Evolutionary conservation across 1,139 yeast species (phyloP), one percentile per base, ranked within the genome.

Genomic region (Kazachstania sp.): DNA sequence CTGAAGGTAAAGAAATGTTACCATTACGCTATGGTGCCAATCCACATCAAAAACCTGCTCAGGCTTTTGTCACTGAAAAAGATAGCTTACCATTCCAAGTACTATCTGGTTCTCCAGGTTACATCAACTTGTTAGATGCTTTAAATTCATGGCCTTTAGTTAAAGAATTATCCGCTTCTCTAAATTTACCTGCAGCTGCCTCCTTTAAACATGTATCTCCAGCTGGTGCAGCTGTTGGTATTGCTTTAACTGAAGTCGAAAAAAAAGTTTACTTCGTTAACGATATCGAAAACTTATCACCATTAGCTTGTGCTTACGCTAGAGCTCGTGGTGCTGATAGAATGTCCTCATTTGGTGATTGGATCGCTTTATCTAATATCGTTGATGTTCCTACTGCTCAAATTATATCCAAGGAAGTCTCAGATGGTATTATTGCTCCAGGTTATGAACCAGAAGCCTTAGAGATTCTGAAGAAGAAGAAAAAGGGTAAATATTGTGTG

Each of bases 311-410:
- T 64, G 98, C 98, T 51, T 92, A 92, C 65, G 98, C 97, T 40
- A 84, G 98, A 72, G 98, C 98, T 48, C 84, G 98, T 71, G 98
- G 98, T 69, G 98, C 98, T 56, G 98, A 92, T 72, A 84, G 98
- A 77, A 92, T 92, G 98, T 88, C 97, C 13, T 86, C 96, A 12
- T 92, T 92, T 65, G 98, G 98, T 67, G 98, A 92, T 72, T 90
- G 90, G 78, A 92, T 92, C 63, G 98, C 98, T 48, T 76, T 92
- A 55, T 87, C 97, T 52, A 90, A 90, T 75, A 86, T 86, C 70
- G 98, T 92, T 56, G 98, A 92, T 69, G 74, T 85, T 50, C 92
- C 97, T 67, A 92, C 98, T 52, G 98, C 98, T 49, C 86, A 86
- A 71, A 92, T 92, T 71, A 92, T 92, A 67, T 86, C 96, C 51